These are phyloP conservation scores for Pichia occidentalis DNA, from an alignment of 805 yeast genomes.

Conservation along the genomic window DNA sequence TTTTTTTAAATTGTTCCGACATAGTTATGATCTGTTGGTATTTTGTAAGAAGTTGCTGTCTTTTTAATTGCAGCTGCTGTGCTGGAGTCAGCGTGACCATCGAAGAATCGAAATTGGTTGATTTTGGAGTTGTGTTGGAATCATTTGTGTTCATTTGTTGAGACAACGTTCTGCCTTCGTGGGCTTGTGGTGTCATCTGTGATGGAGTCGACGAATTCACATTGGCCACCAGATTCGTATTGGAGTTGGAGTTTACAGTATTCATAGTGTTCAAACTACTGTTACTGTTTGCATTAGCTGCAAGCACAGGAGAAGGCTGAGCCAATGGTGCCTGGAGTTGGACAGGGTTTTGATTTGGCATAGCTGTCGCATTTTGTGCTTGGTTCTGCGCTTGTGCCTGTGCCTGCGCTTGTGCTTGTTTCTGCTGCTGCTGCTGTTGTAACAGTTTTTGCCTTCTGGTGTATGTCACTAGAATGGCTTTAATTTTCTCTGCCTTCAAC, in stretches of 20 bases:
- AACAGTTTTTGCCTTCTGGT: conserved; percentile 24
- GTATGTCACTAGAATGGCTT: conserved; percentile 47
- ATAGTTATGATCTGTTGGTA: conserved; percentile 40
- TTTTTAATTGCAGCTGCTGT: conserved; percentile 23
- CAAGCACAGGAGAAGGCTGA: conserved; percentile 6
- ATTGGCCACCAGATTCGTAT: background rate
- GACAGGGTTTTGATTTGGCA: conserved; percentile 10
- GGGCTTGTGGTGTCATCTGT: conserved; percentile 8
- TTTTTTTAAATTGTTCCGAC: conserved; percentile 43
- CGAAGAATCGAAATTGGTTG: conserved; percentile 14
- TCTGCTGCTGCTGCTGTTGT: conserved; percentile 29
- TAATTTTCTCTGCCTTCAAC: conserved; percentile 57
- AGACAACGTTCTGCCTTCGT: conserved; percentile 5
- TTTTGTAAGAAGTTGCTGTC: conserved; percentile 29
- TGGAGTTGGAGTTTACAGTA: too few species aligned
- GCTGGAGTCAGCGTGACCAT: conserved; percentile 14
- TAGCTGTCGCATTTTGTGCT: conserved; percentile 7
- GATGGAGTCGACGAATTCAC: conserved; percentile 2
- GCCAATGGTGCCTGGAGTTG: conserved; percentile 7
- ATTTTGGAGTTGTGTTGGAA: conserved; percentile 5
- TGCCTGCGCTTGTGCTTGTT: conserved; percentile 16
- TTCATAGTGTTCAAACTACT: too few species aligned
- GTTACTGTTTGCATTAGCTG: too few species aligned
- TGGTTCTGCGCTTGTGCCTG: conserved; percentile 16
- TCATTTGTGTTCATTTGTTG: conserved; percentile 7